Evolutionary conservation across 306 rosid species (phyloP), one percentile per base, ranked within the genome.

Genomic region (Trifolium dubium): DNA sequence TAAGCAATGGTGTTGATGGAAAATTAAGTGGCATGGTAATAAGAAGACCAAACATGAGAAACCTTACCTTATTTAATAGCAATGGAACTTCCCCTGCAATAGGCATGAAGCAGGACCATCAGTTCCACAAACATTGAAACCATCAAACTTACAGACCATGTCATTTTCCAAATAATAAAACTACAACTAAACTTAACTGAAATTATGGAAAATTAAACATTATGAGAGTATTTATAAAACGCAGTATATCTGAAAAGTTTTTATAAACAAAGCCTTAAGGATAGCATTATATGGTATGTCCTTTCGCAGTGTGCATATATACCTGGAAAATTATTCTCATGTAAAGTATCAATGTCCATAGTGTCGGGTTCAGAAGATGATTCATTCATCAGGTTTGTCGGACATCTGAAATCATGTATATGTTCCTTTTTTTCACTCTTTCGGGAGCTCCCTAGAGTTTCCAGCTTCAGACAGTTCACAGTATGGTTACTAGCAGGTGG

Each of bases 321-420:
- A 94, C 99, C 96, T 39, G 86, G 69, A 67, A 64, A 80, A 72
- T 63, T 73, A 80, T 87, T 85, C 76, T 82, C 85, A 73, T 43
- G 89, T 39, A 83, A 85, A 58, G 81, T 81, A 80, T 82, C 80
- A 47, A 92, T 84, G 79, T 86, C 90, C 96, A 94, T 82, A 60
- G 86, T 69, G 80, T 82, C 87, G 67, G 93, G 90, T 73, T 89
- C 93, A 74, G 96, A 83, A 54, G 95, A 92, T 60, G 95, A 91
- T 77, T 86, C 92, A 35, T 86, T 84, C 79, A 62, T 81, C 85
- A 78, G 43, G 76, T 69, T 80, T 51, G 75, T 61, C 28, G 84
- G 71, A 75, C 71, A 47, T 70, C 79, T 71, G 63, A 71, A 71
- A 72, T 85, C 85, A 54, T 68, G 73, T 31, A 68, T 18, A 69